Base-by-base conservation (phyloP, 148 eudicot genomes). In the Beta vulgaris region DNA sequence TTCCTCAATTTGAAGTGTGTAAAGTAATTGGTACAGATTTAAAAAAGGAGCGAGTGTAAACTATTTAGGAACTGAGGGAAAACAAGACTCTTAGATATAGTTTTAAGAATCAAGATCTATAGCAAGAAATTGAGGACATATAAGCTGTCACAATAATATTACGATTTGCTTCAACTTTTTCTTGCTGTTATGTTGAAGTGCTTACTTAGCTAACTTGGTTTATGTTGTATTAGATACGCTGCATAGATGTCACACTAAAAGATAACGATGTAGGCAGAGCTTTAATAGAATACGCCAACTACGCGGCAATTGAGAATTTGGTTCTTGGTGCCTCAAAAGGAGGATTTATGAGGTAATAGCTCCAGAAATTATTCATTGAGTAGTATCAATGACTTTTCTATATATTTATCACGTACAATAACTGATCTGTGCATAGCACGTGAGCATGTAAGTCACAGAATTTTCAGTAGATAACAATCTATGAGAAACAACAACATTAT, bases 241-340 rank as follows among this genome's bases (percentile, higher is more conserved):
- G 87, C 74, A 62, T 87, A 61, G 98, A 93, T 79, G 84, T 93
- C 67, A 86, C 85, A 64, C 91, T 93, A 4, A 91, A 90, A 83
- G 91, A 90, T 70, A 73, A 84, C 31, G 90, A 91, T 60, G 76
- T 87, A 55, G 86, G 82, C 31, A 88, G 84, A 78, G 91, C 97
- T 21, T 62, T 93, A 71, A 57, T 80, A 61, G 98, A 93, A 57
- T 93, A 90, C 72, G 86, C 81, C 68, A 79, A 86, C 65, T 79
- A 82, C 44, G 90, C 93, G 70, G 97, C 91, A 40, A 90, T 93
- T 40, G 95, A 93, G 67, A 86, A 81, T 76, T 79, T 93, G 79
- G 93, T 93, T 63, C 85, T 93, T 76, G 98, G 98, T 42, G 88
- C 90, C 54, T 75, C 92, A 16, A 80, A 76, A 66, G 88, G 88